phyloP scores from a whole-genome alignment of 192 early-diverging fungal species.

The Coemansia sp. region DNA sequence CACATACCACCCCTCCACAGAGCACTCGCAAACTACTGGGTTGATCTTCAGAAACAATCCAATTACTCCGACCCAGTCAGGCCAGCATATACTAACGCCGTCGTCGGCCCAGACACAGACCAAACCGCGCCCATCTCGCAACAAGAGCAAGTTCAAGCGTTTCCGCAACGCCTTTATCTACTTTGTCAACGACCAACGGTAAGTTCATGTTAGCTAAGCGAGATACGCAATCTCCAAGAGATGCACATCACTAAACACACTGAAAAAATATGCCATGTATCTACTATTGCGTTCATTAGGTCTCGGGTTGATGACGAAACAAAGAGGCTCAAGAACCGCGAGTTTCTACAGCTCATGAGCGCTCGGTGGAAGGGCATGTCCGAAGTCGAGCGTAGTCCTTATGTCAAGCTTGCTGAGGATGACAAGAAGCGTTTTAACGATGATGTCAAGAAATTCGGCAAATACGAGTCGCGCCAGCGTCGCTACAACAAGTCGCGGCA shows the following conservation, averaged over 20 bases:
- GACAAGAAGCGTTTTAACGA: slow-evolving; percentile 55
- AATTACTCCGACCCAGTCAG: slow-evolving; percentile 20
- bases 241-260: background rate
- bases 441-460: slow-evolving; percentile 52
- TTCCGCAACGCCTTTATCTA: slow-evolving; percentile 60
- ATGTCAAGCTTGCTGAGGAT: slow-evolving; percentile 40
- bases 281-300: slow-evolving; percentile 15
- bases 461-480: slow-evolving; percentile 56
- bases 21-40: slow-evolving; percentile 5
- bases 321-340: slow-evolving; percentile 57
- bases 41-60: slow-evolving; percentile 18
- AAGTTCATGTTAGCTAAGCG: slow-evolving; percentile 8
- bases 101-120: slow-evolving; percentile 10
- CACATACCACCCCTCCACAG: slow-evolving; percentile 22
- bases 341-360: slow-evolving; percentile 59
- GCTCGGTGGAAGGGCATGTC: slow-evolving; percentile 53
- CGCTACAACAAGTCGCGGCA: slow-evolving; percentile 40
- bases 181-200: slow-evolving; percentile 59
- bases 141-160: slow-evolving; percentile 59
- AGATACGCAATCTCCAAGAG: background rate
- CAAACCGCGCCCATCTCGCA: slow-evolving; percentile 42
- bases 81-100: background rate
- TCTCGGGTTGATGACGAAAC: slow-evolving; percentile 44
- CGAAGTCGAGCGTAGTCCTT: slow-evolving; percentile 46
- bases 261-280: background rate